These are phyloP conservation scores for Phytomonas francai DNA, from an alignment of 208 protist genomes.

Conservation along the genomic window DNA sequence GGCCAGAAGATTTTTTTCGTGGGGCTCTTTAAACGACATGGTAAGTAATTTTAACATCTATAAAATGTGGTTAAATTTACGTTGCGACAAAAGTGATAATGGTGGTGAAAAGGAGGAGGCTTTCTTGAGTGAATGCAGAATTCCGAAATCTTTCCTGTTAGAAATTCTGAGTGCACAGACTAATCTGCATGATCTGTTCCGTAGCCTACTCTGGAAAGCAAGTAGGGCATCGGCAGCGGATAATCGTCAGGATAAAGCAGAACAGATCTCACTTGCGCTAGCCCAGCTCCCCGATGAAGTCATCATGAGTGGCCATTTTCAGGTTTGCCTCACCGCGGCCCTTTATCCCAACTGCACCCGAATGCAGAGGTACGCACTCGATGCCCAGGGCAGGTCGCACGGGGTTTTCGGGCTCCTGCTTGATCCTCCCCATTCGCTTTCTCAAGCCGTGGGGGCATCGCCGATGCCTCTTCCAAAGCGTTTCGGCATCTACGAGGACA, in stretches of 20 bases:
- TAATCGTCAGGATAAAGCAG: neutral
- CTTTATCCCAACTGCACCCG: conserved; percentile 52
- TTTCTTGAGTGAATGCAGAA: conserved; percentile 54
- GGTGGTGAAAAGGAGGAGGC: conserved; percentile 18
- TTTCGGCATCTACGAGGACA: neutral
- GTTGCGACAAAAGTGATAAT: conserved; percentile 10
- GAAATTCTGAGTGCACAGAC: conserved; percentile 25
- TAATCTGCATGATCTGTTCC: conserved; percentile 12
- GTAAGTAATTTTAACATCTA: conserved; percentile 65
- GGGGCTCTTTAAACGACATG: conserved; percentile 55
- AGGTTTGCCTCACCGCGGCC: conserved; percentile 53
- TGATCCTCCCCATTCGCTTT: neutral
- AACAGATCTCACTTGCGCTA: conserved; percentile 12
- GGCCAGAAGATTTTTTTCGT: conserved; percentile 71
- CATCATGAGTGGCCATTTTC: conserved; percentile 22
- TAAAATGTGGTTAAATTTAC: conserved; percentile 64
- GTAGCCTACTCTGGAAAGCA: neutral
- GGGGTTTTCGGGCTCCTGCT: neutral
- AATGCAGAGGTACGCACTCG: neutral
- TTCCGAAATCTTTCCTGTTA: conserved; percentile 27
- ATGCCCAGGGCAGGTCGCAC: conserved; percentile 8
- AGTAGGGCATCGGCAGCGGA: neutral
- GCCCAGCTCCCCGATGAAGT: conserved; percentile 29
- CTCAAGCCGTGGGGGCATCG: neutral
- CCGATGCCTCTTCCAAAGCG: neutral